Evolutionary conservation across 2,329 filamentous ascomycete species (phyloP), one percentile per base, ranked within the genome.

Genomic region (Domatiomyces globalis): DNA sequence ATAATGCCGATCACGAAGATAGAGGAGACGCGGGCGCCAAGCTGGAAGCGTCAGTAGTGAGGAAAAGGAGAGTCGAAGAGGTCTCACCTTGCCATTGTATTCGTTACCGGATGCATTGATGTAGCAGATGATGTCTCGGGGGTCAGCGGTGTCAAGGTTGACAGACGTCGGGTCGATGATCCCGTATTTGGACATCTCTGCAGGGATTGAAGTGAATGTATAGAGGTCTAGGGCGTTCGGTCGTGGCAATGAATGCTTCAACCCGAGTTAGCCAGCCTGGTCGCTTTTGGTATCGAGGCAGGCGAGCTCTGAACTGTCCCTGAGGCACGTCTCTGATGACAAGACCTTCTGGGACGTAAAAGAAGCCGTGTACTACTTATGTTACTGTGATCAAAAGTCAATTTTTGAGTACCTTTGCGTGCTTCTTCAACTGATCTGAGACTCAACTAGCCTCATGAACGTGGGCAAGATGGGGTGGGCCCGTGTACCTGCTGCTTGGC

Each of bases 11-110:
- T 71, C 39, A 73, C 70, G 55, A 73, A 73, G 49, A 73, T 59
- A 19, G 71, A 61, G 20, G 61, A 73, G 59, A 70, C 64, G 2
- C 70, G 68, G 1, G 65, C 66, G 7, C 71, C 71, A 60, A 57
- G 0, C 67, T 65, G 1, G 71, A 73, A 17, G 68, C 57, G 53
- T 72, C 45, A n/a, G 70, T 51, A 43, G 70, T 70, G 39, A 73
- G 69, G 56, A 73, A 73, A 49, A 73, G 59, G 18, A 71, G 61
- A 22, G 61, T 73, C 58, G 64, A 2, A 70, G 67, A 1, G 65
- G 66, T 7, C 71, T 71, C 1, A 73, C 55, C 3, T 63, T 67
- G 19, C 77, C 77, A 56, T 79, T 67, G 58, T 79, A 80, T 18
- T 79, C 72, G 57, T 79, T 79, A 0, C 59, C 63, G 2, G 63